Evolutionary conservation across 139 green algal species (phyloP).

Genomic region (Chlorella sp.): DNA sequence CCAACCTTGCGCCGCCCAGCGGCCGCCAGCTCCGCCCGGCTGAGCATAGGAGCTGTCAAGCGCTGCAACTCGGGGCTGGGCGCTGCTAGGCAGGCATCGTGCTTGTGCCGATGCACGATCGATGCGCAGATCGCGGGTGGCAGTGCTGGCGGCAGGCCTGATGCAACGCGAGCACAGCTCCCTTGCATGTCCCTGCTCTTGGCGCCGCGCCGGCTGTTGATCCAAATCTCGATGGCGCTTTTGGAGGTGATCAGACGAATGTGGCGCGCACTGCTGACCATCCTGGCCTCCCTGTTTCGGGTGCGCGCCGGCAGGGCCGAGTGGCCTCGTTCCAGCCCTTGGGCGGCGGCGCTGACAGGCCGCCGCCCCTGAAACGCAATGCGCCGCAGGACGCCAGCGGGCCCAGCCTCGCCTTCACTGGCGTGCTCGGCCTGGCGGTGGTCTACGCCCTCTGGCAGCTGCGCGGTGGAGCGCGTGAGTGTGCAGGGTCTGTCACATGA

Average conservation of each 20-base stretch:
- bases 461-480: neutral
- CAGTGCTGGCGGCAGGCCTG: too few relatives aligned
- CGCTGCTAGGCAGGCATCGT: too few relatives aligned
- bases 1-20: slow-evolving; percentile 56
- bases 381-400: slow-evolving; percentile 22
- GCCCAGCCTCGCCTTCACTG: neutral
- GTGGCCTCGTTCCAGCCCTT: neutral
- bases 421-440: slow-evolving; percentile 22
- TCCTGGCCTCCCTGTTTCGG: neutral
- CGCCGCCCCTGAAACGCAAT: neutral
- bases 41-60: neutral
- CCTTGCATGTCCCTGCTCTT: too few relatives aligned
- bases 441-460: slow-evolving; percentile 16
- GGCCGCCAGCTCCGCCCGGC: slow-evolving; percentile 46
- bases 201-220: too few relatives aligned
- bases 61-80: too few relatives aligned
- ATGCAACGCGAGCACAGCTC: too few relatives aligned
- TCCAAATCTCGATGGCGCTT: too few relatives aligned
- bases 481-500: neutral
- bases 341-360: neutral
- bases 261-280: neutral
- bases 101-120: too few relatives aligned
- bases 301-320: neutral
- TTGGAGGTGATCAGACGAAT: too few relatives aligned
- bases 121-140: too few relatives aligned